Evolutionary conservation across 176 grass and related monocot genomes (phyloP), one percentile per base, ranked within the genome.

Genomic region (barley (Hordeum vulgare)): DNA sequence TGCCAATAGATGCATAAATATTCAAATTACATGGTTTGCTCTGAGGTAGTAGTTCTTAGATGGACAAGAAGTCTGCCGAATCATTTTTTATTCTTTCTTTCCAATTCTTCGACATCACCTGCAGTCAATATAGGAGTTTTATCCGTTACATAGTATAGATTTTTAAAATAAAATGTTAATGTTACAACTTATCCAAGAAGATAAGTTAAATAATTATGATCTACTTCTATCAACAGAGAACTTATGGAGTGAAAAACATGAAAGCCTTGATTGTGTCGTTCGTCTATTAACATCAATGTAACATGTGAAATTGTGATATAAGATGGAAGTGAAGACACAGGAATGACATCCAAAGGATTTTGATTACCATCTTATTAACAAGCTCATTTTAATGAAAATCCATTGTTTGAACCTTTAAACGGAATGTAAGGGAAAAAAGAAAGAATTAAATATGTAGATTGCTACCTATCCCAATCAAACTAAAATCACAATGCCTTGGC

Each of bases 101-200:
- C 92, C 86, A 94, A 53, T 94, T 91, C 81, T 71, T 91, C 12
- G 40, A 62, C 12, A 45, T 78, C 71, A 36, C 45, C 86, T 94
- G 83, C 20, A 60, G 9, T 62, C 18, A 51, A 9, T 81, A 69
- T 69, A 13, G 67, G 31, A 66, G 59, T 73, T 76, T 67, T 78
- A 35, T 42, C 13, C 6, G 42, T 57, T 79, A 67, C 2, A 86
- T 3, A 29, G 3, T 44, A 34, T 41, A 78, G 2, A 35, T 66
- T 66, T 18, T 27, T 25, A 70, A 58, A 82, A 20, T 1, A 70
- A 79, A 39, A 64, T 44, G 10, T 69, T 59, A 13, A 44, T 40
- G 3, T 14, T 66, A 3, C 24, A 66, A 34, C 42, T 20, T 64
- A 25, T 9, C 21, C 31, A 34, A 54, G 12, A 67, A 72, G 24